Percentiles rank a stretch among this genome's conserved stretches.
Conservation (phyloP, 495 filamentous ascomycete species). For the Podospora comata region DNA sequence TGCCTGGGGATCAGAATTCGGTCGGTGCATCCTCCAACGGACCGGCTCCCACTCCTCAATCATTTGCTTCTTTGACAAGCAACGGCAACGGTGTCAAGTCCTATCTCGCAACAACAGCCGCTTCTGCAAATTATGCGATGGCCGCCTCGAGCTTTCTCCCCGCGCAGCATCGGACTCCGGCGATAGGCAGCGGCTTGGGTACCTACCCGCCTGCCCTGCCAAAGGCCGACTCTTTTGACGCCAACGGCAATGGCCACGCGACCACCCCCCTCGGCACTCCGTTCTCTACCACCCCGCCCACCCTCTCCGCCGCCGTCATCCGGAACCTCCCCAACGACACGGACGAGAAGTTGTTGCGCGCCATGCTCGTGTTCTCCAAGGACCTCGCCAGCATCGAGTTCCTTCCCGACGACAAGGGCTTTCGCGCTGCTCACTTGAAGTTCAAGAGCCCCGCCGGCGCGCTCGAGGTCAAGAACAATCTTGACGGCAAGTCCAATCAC, state of each 20-base stretch:
- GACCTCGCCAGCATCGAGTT: slow-evolving; percentile 74
- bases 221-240: slow-evolving; percentile 35
- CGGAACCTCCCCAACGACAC: slow-evolving; percentile 74
- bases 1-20: slow-evolving; percentile 43
- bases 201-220: slow-evolving; percentile 43
- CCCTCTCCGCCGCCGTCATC: slow-evolving; percentile 53
- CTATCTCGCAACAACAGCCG: slow-evolving; percentile 30
- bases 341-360: slow-evolving; percentile 65
- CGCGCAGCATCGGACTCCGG: slow-evolving; percentile 31
- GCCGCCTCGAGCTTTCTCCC: slow-evolving; percentile 37
- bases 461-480: slow-evolving; percentile 68
- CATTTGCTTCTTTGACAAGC: slow-evolving; percentile 32
- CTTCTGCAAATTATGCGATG: slow-evolving; percentile 40
- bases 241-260: slow-evolving; percentile 48
- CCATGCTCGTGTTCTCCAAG: slow-evolving; percentile 84
- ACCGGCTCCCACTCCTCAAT: slow-evolving; percentile 9
- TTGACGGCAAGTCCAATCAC: slow-evolving; percentile 77
- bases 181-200: slow-evolving; percentile 31
- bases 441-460: slow-evolving; percentile 71
- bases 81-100: slow-evolving; percentile 36
- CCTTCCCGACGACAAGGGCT: slow-evolving; percentile 68
- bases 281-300: slow-evolving; percentile 43
- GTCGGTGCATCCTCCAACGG: slow-evolving; percentile 26
- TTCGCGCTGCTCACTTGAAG: slow-evolving; percentile 68
- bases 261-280: slow-evolving; percentile 51